Percentiles rank a stretch among this genome's conserved stretches.
phyloP scores from a whole-genome alignment of 2,329 filamentous ascomycete species.

The Fusarium redolens region DNA sequence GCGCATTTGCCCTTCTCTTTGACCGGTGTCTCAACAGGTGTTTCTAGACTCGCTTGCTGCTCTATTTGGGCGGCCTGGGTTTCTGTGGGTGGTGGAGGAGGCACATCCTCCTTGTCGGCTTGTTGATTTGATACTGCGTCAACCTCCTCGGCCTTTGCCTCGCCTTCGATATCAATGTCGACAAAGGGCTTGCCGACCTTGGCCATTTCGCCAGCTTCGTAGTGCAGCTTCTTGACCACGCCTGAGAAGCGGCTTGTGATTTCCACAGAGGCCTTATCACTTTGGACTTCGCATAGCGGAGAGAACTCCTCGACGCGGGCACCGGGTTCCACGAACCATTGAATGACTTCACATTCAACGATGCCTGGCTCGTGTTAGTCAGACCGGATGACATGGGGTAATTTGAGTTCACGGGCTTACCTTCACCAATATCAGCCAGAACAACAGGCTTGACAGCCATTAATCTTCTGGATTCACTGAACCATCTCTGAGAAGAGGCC shows the following conservation, averaged over 20 bases:
- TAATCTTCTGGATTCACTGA: slow-evolving; percentile 62
- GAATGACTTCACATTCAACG: slow-evolving; percentile 97
- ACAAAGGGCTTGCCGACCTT: slow-evolving; percentile 94
- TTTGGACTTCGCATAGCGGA: slow-evolving; percentile 97
- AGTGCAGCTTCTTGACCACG: slow-evolving; percentile 95
- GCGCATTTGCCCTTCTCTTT: slow-evolving; percentile 71
- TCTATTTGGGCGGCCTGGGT: slow-evolving; percentile 23
- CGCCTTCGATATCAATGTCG: slow-evolving; percentile 92
- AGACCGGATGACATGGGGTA: not conserved
- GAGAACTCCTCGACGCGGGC: slow-evolving; percentile 98
- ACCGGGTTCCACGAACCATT: slow-evolving; percentile 98
- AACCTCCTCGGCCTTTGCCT: slow-evolving; percentile 62
- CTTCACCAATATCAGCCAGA: slow-evolving; percentile 88
- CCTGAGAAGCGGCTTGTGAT: slow-evolving; percentile 97
- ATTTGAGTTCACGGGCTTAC: slow-evolving; percentile 54
- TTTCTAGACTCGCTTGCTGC: slow-evolving; percentile 4
- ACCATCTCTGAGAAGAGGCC: slow-evolving; percentile 55
- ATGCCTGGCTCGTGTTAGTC: slow-evolving; percentile 72
- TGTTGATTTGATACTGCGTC: slow-evolving; percentile 52
- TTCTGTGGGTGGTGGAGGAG: slow-evolving; percentile 36
- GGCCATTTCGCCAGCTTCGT: slow-evolving; percentile 95
- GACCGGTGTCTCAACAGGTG: slow-evolving; percentile 25
- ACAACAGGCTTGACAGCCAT: slow-evolving; percentile 80
- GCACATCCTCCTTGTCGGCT: slow-evolving; percentile 44
- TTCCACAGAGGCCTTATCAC: slow-evolving; percentile 90